Evolutionary conservation across 345 rosid genomes (phyloP).

Genomic region (Murraya koenigii): DNA sequence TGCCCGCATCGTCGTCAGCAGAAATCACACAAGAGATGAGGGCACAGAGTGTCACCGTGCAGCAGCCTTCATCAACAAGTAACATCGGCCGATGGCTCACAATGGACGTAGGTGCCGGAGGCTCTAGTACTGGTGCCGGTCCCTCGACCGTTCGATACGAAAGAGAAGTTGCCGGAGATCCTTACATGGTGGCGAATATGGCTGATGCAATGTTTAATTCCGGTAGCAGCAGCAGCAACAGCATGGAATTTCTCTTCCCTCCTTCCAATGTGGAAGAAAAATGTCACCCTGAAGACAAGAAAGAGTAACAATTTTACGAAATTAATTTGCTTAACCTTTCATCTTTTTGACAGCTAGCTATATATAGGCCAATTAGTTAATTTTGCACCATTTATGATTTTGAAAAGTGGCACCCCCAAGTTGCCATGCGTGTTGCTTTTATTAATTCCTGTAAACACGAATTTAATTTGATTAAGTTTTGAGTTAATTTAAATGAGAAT

Average conservation of each 20-base stretch:
- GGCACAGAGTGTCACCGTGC: conserved; percentile 2
- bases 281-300: conserved; percentile 31
- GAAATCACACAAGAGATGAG: not conserved
- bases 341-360: not conserved
- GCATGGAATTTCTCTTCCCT: conserved; percentile 55
- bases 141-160: conserved; percentile 27
- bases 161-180: conserved; percentile 27
- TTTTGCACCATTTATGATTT: not conserved
- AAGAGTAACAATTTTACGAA: not conserved
- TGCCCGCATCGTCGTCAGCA: not conserved
- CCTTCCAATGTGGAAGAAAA: conserved; percentile 26
- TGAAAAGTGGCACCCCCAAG: too few relatives aligned
- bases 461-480: too few relatives aligned
- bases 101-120: conserved; percentile 32
- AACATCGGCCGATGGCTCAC: conserved; percentile 22
- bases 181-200: conserved; percentile 38
- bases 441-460: too few relatives aligned
- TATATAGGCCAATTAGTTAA: not conserved
- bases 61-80: conserved; percentile 5
- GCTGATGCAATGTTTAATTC: conserved; percentile 64
- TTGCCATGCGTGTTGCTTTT: too few relatives aligned
- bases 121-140: conserved; percentile 22
- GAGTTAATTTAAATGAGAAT: too few relatives aligned
- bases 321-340: not conserved
- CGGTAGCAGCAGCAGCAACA: conserved; percentile 52